Evolutionary conservation across 2,329 filamentous ascomycete genomes (phyloP).

Genomic region (Calycina herbarum): DNA sequence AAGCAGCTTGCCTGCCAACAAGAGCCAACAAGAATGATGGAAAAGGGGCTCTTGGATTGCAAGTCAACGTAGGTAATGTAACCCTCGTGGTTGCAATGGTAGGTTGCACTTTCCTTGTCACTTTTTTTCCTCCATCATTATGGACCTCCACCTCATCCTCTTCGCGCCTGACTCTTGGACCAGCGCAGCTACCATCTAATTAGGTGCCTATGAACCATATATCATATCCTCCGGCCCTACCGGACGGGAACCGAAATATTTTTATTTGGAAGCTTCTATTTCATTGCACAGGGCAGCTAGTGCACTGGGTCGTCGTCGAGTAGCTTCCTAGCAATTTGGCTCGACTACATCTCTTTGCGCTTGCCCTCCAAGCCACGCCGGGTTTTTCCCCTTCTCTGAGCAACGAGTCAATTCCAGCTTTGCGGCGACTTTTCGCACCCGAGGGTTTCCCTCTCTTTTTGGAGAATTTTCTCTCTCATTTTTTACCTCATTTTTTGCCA

Average conservation of each 20-base stretch:
- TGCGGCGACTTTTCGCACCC: not conserved
- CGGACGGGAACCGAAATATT: not conserved
- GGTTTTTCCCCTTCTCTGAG: not conserved
- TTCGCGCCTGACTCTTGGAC: constrained; percentile 2
- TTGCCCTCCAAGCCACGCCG: not conserved
- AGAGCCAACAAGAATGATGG: not conserved
- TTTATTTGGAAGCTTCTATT: not conserved
- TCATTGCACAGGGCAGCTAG: not conserved
- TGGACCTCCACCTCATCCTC: not conserved
- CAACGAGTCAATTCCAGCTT: not conserved
- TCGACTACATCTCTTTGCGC: constrained; percentile 2
- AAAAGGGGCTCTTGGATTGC: not conserved
- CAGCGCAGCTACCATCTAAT: constrained; percentile 1
- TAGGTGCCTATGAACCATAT: constrained; percentile 1
- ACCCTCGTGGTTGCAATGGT: not conserved
- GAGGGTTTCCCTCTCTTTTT: constrained; percentile 1
- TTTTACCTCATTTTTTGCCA: not conserved
- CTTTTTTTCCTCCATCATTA: not conserved
- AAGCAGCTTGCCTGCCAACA: not conserved
- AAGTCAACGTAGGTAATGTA: not conserved
- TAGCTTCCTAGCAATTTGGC: not conserved
- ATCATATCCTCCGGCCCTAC: not conserved
- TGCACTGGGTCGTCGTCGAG: not conserved
- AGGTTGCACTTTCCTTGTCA: not conserved
- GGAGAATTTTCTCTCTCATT: not conserved